These are phyloP conservation scores for Talaromyces sp. DNA, from an alignment of 2,329 filamentous ascomycete species.

Conservation along the genomic window DNA sequence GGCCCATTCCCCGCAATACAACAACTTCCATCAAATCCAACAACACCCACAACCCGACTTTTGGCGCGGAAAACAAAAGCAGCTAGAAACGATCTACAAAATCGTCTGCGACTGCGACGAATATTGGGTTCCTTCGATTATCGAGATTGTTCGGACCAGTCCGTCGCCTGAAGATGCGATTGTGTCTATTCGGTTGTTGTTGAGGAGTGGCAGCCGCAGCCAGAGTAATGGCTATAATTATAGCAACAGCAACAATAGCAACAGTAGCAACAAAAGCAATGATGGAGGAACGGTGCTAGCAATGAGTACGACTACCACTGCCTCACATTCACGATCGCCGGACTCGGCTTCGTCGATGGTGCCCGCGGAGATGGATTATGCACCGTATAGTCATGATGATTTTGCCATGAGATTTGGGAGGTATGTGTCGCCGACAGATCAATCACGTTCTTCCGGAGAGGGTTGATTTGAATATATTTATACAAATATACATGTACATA, in stretches of 20 bases:
- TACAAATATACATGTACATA: not conserved
- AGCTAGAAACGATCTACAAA: conserved; percentile 27
- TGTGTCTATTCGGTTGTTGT: conserved; percentile 22
- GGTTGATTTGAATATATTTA: not conserved
- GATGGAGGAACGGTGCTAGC: not conserved
- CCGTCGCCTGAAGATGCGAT: conserved; percentile 30
- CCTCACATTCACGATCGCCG: not conserved
- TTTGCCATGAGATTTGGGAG: not conserved
- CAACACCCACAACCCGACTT: conserved; percentile 20
- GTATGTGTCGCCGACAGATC: not conserved
- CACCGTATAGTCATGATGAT: not conserved
- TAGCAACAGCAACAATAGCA: not conserved
- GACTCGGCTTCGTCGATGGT: not conserved
- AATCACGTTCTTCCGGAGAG: conserved; percentile 2
- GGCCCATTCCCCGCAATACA: not conserved
- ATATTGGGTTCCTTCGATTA: conserved; percentile 24
- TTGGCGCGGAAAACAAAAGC: conserved; percentile 27
- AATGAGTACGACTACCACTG: not conserved
- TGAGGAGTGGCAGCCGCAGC: not conserved
- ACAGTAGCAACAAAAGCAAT: not conserved
- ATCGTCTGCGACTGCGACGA: conserved; percentile 31
- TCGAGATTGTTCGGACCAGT: conserved; percentile 29
- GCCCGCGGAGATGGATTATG: not conserved
- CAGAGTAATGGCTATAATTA: not conserved
- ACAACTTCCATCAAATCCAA: conserved; percentile 7